Base-by-base conservation (phyloP, 208 protist genomes). In the Acanthamoeba triangularis region DNA sequence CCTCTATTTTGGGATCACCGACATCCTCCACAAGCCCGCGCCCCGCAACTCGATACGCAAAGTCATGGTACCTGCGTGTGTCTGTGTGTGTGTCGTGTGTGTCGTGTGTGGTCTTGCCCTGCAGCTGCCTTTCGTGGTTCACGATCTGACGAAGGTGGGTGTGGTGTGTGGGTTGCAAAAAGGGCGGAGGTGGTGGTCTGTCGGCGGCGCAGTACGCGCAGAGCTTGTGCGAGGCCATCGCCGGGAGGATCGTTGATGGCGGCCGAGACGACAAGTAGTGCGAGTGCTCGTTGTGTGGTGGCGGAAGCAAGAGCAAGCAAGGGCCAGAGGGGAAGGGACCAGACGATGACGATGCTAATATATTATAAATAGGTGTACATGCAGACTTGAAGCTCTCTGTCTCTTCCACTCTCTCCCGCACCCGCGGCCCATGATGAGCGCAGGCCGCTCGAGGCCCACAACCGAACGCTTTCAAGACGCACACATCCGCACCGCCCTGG, bases 191-290 rank as follows among this genome's bases (percentile, higher is more conserved):
- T 20, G 76, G 76, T 30, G 25, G 76, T 56, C 35, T 85, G 44
- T 56, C 76, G 44, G 76, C 76, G n/a, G 13, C 76, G 44, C 76
- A 85, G 76, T 85, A 85, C 47, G 76, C 76, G 41, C 33, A 85
- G 41, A 85, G 76, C 76, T 25, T 85, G 41, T 85, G 76, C n/a
- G 76, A 85, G 13, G 30, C 76, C 41, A 85, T 85, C 44, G 47
- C 44, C 11, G 30, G 11, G 16, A 85, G n/a, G 76, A 28, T 56
- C 76, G 25, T 85, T 4, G 41, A 25, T 10, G 47, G 13, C 23
- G 76, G 35, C 11, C 7, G 35, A 14, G 11, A 13, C 28, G n/a
- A 49, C n/a, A n/a, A n/a, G n/a, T 80, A 28, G 11, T 80, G 5
- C 30, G n/a, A 10, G 23, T 10, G 10, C n/a, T 30, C 10, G 23